A percentile compares a stretch with the other conserved stretches of the same genome.
phyloP scores from a whole-genome alignment of 2,329 filamentous ascomycete genomes.

The Zymoseptoria pseudotritici region DNA sequence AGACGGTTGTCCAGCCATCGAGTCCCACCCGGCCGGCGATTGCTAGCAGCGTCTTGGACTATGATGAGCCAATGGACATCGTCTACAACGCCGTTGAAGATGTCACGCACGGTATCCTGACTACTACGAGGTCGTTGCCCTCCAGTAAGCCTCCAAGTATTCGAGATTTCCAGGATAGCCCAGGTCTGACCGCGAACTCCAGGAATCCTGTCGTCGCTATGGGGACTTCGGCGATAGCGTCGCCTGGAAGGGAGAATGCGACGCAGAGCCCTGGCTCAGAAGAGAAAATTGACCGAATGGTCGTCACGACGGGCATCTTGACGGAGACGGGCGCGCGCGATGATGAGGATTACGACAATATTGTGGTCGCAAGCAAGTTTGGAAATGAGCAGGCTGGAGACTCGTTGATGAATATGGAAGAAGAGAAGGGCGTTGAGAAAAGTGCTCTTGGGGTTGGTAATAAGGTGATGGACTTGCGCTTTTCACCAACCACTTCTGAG shows the following conservation, averaged over 20 bases:
- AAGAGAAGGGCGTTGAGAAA: background rate
- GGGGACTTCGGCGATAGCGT: background rate
- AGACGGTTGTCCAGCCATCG: background rate
- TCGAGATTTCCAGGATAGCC: background rate
- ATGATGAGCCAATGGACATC: conserved; percentile 5
- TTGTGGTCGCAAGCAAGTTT: background rate
- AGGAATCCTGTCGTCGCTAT: background rate
- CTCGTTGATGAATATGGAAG: background rate
- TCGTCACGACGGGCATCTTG: background rate
- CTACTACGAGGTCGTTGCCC: conserved; percentile 13
- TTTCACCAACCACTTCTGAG: background rate
- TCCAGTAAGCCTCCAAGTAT: conserved; percentile 15
- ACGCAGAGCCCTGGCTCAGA: background rate
- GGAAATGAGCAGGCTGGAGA: background rate
- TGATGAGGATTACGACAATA: background rate
- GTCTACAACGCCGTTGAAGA: conserved; percentile 13
- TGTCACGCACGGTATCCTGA: conserved; percentile 12
- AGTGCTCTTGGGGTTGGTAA: background rate
- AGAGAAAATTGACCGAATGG: conserved; percentile 5
- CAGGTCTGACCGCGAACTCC: background rate
- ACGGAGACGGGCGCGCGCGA: background rate
- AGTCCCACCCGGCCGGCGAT: background rate
- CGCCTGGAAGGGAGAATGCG: background rate
- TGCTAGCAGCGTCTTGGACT: background rate
- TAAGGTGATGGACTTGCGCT: background rate